These are phyloP conservation scores for Phytophthora uliginosa DNA, from an alignment of 352 stramenopile species.

Conservation along the genomic window DNA sequence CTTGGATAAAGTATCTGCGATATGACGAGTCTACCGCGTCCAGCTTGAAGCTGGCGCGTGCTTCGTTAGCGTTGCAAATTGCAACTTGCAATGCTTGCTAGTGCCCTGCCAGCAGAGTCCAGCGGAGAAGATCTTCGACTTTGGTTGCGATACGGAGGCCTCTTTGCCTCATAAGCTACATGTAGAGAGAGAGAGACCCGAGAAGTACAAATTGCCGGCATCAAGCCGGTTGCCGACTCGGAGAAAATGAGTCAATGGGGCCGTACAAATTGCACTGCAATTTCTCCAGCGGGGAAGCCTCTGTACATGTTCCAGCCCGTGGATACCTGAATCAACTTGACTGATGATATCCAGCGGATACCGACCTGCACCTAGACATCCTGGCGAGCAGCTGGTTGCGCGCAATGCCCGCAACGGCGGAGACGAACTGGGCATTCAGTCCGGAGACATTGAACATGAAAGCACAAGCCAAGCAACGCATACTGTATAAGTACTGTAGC, in stretches of 20 bases:
- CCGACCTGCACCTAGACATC: neutral
- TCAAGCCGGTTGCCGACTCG: neutral
- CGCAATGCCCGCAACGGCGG: slow-evolving; percentile 1
- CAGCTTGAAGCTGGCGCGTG: slow-evolving; percentile 15
- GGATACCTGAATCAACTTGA: neutral
- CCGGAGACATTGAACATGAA: slow-evolving; percentile 13
- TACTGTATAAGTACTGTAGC: neutral
- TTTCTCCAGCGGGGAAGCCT: neutral
- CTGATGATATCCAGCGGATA: neutral
- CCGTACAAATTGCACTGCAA: neutral
- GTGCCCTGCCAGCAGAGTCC: slow-evolving; percentile 4
- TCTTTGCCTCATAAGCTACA: too few species aligned
- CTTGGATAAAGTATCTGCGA: slow-evolving; percentile 24
- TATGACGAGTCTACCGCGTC: neutral
- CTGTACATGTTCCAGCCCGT: neutral
- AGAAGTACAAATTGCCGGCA: slow-evolving; percentile 19
- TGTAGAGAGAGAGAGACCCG: neutral
- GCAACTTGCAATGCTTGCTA: neutral
- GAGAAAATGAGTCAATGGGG: slow-evolving; percentile 22
- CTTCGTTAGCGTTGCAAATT: neutral
- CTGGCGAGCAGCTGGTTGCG: slow-evolving; percentile 8
- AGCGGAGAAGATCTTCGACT: slow-evolving; percentile 10
- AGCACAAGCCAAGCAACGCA: neutral
- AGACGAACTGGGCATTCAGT: slow-evolving; percentile 14
- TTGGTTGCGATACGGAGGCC: slow-evolving; percentile 1